phyloP scores from a whole-genome alignment of 345 rosid genomes.

The Gossypium turneri region DNA sequence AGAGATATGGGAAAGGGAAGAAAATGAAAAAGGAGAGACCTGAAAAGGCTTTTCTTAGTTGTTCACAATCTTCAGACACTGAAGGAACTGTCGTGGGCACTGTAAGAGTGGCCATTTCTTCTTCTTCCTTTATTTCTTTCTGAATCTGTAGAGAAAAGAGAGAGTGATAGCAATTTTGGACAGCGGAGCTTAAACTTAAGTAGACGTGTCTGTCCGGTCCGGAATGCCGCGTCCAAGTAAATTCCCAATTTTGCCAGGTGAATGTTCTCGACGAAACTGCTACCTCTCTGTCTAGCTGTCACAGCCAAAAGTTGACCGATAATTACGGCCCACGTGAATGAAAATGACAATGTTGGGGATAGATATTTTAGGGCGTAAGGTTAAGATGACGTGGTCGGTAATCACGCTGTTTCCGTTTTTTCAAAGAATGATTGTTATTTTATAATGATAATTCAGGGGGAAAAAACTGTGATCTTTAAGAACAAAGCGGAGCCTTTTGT shows the following conservation, averaged over 20 bases:
- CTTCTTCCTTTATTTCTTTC: background rate
- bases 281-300: background rate
- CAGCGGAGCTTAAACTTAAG: background rate
- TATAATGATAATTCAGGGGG: background rate
- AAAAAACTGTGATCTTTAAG: background rate
- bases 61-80: conserved; percentile 61
- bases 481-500: background rate
- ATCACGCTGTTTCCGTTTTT: background rate
- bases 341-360: background rate
- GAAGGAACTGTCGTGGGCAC: conserved; percentile 49
- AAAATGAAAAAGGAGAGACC: conserved; percentile 35
- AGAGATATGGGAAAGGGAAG: background rate
- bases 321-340: background rate
- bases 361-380: background rate
- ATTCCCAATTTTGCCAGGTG: conserved; percentile 26
- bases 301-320: background rate
- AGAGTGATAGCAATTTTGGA: background rate
- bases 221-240: conserved; percentile 19
- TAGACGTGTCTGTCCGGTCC: background rate
- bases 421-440: background rate
- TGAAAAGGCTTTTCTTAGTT: conserved; percentile 56
- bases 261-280: background rate
- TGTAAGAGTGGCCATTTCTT: conserved; percentile 55
- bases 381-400: background rate
- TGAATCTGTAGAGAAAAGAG: conserved; percentile 25